Base-by-base conservation (phyloP, 495 filamentous ascomycete genomes). In the Aspergillus bridgeri region DNA sequence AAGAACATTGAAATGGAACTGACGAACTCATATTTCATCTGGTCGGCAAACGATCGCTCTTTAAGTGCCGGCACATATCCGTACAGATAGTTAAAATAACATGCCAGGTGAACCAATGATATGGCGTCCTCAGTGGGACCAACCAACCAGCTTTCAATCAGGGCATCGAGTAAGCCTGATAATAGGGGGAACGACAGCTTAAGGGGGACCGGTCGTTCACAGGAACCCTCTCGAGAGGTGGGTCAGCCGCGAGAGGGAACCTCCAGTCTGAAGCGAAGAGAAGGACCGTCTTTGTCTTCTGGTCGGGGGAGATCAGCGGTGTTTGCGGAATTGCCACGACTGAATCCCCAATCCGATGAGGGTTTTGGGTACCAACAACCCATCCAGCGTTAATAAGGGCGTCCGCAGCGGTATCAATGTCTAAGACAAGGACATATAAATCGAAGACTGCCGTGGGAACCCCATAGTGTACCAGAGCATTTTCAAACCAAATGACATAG, bases 391-490 rank as follows among this genome's bases (percentile, higher is more conserved):
- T 60, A 3, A 58, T 54, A 13, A 66, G 56, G 20, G 20, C 43
- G 13, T 62, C 33, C 18, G 61, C 56, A 22, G 66, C 60, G 21
- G 44, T 18, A 23, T 60, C 48, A 48, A 64, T 64, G 45, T 68
- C 58, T n/a, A 38, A 29, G 27, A 67, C 64, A 19, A 69, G 64
- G 42, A 68, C 53, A 29, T 69, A 65, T 25, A 66, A 47, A 49
- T 65, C 46, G 56, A 69, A 69, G 3, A 66, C 57, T n/a, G 58
- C 56, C 18, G 64, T 66, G 21, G 65, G 65, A 25, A 69, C 66
- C 20, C 58, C 61, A 54, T 66, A 69, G 54, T 65, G 46, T 19
- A 9, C 50, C 23, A 69, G 42, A 49, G 65, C 64, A 50, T 69
- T 61, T 50, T 69, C 66, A 55, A 69, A 66, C 56, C 64, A 69